Evolutionary conservation across 179 eudicot genomes (phyloP).

Genomic region (Silene vulgaris): DNA sequence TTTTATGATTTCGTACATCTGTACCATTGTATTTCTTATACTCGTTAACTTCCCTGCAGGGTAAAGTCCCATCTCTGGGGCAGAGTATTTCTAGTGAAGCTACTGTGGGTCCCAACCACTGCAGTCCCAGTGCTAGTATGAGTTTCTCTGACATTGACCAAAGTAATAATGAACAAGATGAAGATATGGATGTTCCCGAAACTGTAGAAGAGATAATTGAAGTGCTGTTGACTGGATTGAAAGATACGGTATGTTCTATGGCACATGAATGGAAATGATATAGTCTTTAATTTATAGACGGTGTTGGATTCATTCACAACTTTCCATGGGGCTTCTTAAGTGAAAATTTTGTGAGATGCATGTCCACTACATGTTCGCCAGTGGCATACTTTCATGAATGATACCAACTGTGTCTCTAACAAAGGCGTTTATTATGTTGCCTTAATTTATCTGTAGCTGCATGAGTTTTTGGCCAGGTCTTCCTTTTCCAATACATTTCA

Average conservation of each 20-base stretch:
- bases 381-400: not conserved
- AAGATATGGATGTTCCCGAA: constrained; percentile 93
- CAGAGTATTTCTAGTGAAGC: constrained; percentile 40
- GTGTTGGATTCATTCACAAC: not conserved
- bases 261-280: constrained; percentile 17
- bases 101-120: constrained; percentile 27
- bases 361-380: not conserved
- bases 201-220: constrained; percentile 83
- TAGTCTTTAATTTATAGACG: not conserved
- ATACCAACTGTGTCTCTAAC: not conserved
- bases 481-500: not conserved
- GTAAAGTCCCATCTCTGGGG: constrained; percentile 52
- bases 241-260: constrained; percentile 76
- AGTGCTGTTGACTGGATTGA: constrained; percentile 72
- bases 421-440: not conserved
- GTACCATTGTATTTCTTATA: not conserved
- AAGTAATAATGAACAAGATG: constrained; percentile 49
- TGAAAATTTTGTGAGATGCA: not conserved
- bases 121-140: constrained; percentile 23
- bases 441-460: not conserved
- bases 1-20: constrained; percentile 12
- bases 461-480: not conserved
- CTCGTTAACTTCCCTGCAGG: constrained; percentile 38
- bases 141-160: constrained; percentile 29
- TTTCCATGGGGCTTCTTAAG: not conserved